phyloP scores from a whole-genome alignment of 345 rosid species.

The Mallotus nudiflorus region DNA sequence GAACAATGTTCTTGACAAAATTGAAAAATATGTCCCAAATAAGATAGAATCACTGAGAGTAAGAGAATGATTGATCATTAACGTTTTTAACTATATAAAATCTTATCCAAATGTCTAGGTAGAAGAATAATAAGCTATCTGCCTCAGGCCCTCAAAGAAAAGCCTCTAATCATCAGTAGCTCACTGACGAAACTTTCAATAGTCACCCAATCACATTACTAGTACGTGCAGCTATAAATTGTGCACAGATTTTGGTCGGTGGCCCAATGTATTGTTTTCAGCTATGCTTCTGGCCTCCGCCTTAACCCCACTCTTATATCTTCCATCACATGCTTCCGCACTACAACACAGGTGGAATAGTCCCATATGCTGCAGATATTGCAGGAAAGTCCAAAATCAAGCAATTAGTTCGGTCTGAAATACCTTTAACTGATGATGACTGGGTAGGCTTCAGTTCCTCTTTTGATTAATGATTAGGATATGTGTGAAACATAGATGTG shows the following conservation, averaged over 20 bases:
- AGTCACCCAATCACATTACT: constrained; percentile 3
- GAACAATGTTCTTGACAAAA: too few species aligned
- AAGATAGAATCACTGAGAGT: too few species aligned
- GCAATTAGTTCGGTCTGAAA: not conserved
- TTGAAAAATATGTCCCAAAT: too few species aligned
- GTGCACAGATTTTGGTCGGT: not conserved
- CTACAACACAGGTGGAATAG: not conserved
- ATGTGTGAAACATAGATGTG: not conserved
- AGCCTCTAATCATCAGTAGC: not conserved
- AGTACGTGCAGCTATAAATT: not conserved
- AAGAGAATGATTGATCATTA: too few species aligned
- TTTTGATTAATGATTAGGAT: not conserved
- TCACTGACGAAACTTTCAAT: not conserved
- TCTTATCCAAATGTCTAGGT: not conserved
- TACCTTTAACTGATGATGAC: not conserved
- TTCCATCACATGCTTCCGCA: constrained; percentile 6
- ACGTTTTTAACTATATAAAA: too few species aligned
- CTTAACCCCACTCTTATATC: not conserved
- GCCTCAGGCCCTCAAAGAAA: not conserved
- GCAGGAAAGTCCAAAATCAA: constrained; percentile 8
- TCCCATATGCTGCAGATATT: not conserved
- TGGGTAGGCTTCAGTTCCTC: not conserved
- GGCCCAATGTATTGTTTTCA: not conserved
- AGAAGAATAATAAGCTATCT: not conserved
- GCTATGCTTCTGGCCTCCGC: not conserved